Percentiles rank a stretch among this genome's conserved stretches.
phyloP scores from a whole-genome alignment of 345 rosid species.

The Lepidium africanum region DNA sequence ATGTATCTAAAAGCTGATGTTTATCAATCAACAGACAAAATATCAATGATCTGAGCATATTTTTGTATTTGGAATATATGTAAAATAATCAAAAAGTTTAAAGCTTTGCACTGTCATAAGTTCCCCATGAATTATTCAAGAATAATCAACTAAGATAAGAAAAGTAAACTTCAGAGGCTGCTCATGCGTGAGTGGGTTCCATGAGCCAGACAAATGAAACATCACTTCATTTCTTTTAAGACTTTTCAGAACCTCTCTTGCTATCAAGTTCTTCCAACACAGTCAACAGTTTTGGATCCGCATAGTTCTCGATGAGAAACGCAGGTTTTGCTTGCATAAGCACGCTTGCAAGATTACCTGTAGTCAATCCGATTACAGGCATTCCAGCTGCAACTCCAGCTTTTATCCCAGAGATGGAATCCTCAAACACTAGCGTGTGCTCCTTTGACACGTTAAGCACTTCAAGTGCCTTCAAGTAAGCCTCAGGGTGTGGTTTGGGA shows the following conservation, averaged over 20 bases:
- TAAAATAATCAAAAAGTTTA: not conserved
- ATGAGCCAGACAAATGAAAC: not conserved
- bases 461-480: slow-evolving; percentile 84
- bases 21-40: not conserved
- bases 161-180: not conserved
- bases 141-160: not conserved
- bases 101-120: not conserved
- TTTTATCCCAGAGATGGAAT: slow-evolving; percentile 80
- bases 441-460: slow-evolving; percentile 71
- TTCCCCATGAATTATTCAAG: slow-evolving; percentile 8
- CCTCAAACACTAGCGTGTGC: slow-evolving; percentile 79
- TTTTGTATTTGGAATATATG: not conserved
- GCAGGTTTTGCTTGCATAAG: slow-evolving; percentile 73
- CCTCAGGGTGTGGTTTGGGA: slow-evolving; percentile 82
- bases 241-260: slow-evolving; percentile 20
- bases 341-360: slow-evolving; percentile 61
- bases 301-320: slow-evolving; percentile 64
- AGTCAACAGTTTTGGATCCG: slow-evolving; percentile 68
- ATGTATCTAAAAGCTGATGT: not conserved
- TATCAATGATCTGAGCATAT: not conserved
- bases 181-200: not conserved
- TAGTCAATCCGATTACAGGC: slow-evolving; percentile 74
- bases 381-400: slow-evolving; percentile 97
- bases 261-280: slow-evolving; percentile 72
- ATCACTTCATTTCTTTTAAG: not conserved